These are phyloP conservation scores for Leccinum griseonigrum DNA, from an alignment of 1,284 basidiomycete species.

Conservation along the genomic window DNA sequence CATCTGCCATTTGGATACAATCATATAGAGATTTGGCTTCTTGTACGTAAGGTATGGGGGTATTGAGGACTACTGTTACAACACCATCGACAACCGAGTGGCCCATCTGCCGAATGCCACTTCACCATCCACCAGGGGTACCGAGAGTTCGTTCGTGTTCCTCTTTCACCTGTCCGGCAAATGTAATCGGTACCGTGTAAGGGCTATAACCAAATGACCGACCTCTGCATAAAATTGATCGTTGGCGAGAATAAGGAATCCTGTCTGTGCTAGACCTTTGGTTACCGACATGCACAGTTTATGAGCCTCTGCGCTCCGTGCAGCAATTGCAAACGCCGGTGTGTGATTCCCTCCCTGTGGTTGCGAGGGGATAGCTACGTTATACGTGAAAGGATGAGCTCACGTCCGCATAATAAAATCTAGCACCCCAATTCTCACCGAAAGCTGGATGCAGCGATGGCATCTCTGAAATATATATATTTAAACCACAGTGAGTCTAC, in stretches of 20 bases:
- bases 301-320: constrained; percentile 61
- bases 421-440: constrained; percentile 37
- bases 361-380: constrained; percentile 62
- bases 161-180: constrained; percentile 32
- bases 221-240: constrained; percentile 58
- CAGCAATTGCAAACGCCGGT: constrained; percentile 57
- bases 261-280: constrained; percentile 60
- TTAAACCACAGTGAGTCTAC: constrained; percentile 11
- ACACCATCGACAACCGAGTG: constrained; percentile 1
- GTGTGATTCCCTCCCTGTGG: constrained; percentile 68
- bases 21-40: constrained; percentile 6
- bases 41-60: constrained; percentile 7
- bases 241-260: constrained; percentile 57
- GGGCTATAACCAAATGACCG: neutral
- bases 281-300: constrained; percentile 52
- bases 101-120: constrained; percentile 7
- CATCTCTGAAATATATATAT: constrained; percentile 40
- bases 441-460: constrained; percentile 65
- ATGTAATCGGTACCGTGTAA: neutral
- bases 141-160: constrained; percentile 27
- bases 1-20: constrained; percentile 16
- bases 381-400: constrained; percentile 10
- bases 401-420: neutral
- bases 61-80: constrained; percentile 21
- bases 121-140: neutral